Percentiles rank a stretch among this genome's conserved stretches.
Evolutionary conservation across 139 green algal genomes (phyloP).

Genomic region (Mesotaenium endlicherianum): DNA sequence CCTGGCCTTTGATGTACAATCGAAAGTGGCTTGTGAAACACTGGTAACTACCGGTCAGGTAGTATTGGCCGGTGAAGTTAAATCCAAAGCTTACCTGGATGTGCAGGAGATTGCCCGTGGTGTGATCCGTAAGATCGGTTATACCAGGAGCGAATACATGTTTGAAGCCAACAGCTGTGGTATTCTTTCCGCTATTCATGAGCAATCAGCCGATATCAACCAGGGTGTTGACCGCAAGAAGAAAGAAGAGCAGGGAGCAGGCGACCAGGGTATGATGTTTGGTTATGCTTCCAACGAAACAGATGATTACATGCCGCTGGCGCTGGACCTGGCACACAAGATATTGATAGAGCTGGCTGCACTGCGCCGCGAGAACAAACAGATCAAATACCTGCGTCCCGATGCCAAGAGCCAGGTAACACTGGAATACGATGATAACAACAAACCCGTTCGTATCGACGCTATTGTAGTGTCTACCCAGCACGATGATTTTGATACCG

Average conservation of each 20-base stretch:
- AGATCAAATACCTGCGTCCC: constrained; percentile 78
- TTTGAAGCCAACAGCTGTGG: constrained; percentile 93
- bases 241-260: constrained; percentile 94
- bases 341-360: constrained; percentile 71
- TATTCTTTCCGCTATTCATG: constrained; percentile 86
- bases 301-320: constrained; percentile 94
- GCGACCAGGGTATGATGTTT: constrained; percentile 99
- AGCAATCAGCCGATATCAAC: constrained; percentile 96
- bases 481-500: constrained; percentile 77
- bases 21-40: constrained; percentile 3
- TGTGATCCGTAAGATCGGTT: constrained; percentile 80
- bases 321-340: constrained; percentile 90
- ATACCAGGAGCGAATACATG: constrained; percentile 83
- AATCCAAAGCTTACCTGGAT: constrained; percentile 95
- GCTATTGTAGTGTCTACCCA: constrained; percentile 98
- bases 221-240: constrained; percentile 95
- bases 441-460: constrained; percentile 85
- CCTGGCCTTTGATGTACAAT: constrained; percentile 63
- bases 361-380: constrained; percentile 74
- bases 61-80: constrained; percentile 99
- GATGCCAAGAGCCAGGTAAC: constrained; percentile 99
- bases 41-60: constrained; percentile 59
- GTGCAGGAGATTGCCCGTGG: constrained; percentile 85
- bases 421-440: constrained; percentile 94
- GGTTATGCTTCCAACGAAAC: constrained; percentile 97